A percentile compares a stretch with the other conserved stretches of the same genome.
Evolutionary conservation across 495 filamentous ascomycete species (phyloP).

Genomic region (Pyrenula massariospora): DNA sequence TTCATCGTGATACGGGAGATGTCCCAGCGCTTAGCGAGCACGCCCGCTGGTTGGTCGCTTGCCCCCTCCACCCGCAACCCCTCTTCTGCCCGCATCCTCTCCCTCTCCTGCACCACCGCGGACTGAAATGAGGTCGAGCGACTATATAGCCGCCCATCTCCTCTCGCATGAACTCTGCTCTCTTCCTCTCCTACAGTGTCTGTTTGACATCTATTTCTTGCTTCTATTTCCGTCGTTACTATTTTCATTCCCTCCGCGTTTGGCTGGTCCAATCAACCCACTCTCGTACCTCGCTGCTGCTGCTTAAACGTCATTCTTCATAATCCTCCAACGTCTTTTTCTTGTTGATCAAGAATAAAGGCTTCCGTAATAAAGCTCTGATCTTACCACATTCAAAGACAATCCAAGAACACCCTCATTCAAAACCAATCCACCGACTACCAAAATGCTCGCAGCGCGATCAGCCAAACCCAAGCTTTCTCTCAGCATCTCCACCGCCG

Average conservation of each 20-base stretch:
- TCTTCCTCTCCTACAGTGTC: constrained; percentile 13
- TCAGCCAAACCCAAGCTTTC: constrained; percentile 33
- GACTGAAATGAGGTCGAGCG: background rate
- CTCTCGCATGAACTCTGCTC: constrained; percentile 6
- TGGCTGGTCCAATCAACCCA: constrained; percentile 31
- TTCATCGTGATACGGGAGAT: background rate
- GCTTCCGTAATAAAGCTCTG: constrained; percentile 30
- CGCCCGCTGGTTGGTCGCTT: background rate
- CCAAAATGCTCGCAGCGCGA: constrained; percentile 27
- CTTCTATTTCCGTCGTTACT: constrained; percentile 24
- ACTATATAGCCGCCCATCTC: constrained; percentile 30
- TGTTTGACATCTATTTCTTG: constrained; percentile 24
- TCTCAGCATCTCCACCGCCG: constrained; percentile 29
- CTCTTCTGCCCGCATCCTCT: too few relatives aligned
- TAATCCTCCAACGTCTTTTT: constrained; percentile 14
- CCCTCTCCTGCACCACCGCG: background rate
- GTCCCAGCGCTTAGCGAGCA: background rate
- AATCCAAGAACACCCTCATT: constrained; percentile 1
- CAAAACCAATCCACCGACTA: background rate
- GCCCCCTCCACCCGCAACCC: background rate
- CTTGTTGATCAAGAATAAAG: constrained; percentile 6
- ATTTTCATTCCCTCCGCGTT: constrained; percentile 21
- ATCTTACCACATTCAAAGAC: constrained; percentile 5
- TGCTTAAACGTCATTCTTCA: constrained; percentile 21
- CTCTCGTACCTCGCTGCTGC: constrained; percentile 7